Percentiles rank a stretch among this genome's conserved stretches.
Evolutionary conservation across 257 asterid genomes (phyloP).

Genomic region (Salvia splendens): DNA sequence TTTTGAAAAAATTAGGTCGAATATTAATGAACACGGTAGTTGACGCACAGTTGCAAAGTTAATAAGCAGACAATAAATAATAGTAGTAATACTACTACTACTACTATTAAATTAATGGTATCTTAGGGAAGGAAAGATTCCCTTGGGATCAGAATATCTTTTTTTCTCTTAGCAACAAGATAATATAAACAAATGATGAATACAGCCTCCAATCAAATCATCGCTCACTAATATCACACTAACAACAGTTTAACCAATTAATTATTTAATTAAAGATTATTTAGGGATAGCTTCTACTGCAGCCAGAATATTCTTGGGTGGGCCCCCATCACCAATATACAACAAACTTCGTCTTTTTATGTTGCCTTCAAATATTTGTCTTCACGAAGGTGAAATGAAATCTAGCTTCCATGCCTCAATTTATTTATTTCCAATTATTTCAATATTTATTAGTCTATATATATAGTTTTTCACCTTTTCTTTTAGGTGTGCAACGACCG

Average conservation of each 20-base stretch:
- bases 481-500: neutral
- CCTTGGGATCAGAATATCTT: conserved; percentile 42
- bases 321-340: conserved; percentile 27
- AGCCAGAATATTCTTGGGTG: conserved; percentile 39
- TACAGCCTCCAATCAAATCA: conserved; percentile 44
- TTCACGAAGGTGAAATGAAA: neutral
- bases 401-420: conserved; percentile 21
- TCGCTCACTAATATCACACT: conserved; percentile 28
- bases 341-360: conserved; percentile 38
- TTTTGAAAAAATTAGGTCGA: neutral
- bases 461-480: neutral
- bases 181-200: conserved; percentile 38
- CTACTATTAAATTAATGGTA: conserved; percentile 28
- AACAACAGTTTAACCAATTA: conserved; percentile 20
- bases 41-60: conserved; percentile 19
- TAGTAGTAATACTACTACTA: too few species aligned
- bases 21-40: conserved; percentile 16
- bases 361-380: conserved; percentile 33
- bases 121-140: conserved; percentile 48
- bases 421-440: neutral
- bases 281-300: conserved; percentile 35
- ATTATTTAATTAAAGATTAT: neutral
- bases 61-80: neutral
- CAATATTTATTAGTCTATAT: neutral
- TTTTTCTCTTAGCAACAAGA: conserved; percentile 34